Evolutionary conservation across 176 grass and related monocot genomes (phyloP), one percentile per base, ranked within the genome.

Genomic region (Oryza meridionalis): DNA sequence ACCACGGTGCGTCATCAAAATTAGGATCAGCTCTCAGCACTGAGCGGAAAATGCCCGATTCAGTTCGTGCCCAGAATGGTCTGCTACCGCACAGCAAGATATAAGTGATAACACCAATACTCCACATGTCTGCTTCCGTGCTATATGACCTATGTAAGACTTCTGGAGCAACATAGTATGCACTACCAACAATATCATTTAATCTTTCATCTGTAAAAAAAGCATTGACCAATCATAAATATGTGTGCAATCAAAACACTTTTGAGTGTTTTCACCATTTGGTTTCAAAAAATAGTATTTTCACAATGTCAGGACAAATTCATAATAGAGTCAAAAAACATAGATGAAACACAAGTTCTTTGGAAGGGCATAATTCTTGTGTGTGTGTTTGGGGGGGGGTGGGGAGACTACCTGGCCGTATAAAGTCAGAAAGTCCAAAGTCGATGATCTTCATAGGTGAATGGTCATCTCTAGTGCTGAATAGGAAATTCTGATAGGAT

Each of bases 141-240:
- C 91, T 94, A 81, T 99, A 99, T 71, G 97, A 94, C 80, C 97
- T 91, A 85, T 99, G 91, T 69, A 99, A 80, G 19, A 99, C 97
- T 88, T 99, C 97, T 75, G 97, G 97, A 50, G 97, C 97, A 81
- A 99, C 97, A 88, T 99, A 99, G 73, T 96, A 99, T 38, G 97
- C 97, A 79, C 97, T 99, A 37, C 97, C 97, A 86, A 99, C 97
- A 88, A 99, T 99, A 59, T 99, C 97, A 88, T 96, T 99, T 75
- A 99, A 72, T 69, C 97, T 96, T 92, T 96, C 97, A 90, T 99
- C 97, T 99, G 90, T 75, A 81, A 82, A 69, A 77, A 75, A 72
- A 75, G 13, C 25, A 50, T 90, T 61, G 87, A 49, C 15, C 31
- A 43, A 80, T 63, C 9, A 19, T 79, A 75, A 22, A 79, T 15